Evolutionary conservation across 2,329 filamentous ascomycete species (phyloP).

Genomic region (Scytalidium lignicola): DNA sequence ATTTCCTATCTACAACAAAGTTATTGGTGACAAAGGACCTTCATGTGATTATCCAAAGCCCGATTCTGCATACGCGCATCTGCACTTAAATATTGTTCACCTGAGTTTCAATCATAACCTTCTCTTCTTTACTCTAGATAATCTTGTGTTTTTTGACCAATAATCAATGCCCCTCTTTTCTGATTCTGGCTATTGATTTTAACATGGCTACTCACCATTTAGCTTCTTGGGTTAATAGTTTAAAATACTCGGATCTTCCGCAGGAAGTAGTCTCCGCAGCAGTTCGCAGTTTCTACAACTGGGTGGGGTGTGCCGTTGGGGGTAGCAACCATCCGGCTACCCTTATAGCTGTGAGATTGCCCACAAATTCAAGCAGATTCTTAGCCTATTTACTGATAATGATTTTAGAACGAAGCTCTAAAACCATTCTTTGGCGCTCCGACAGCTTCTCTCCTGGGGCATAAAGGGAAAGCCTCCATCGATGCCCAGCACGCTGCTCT

Average conservation of each 20-base stretch:
- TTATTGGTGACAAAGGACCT: too few species aligned
- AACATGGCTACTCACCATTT: constrained; percentile 44
- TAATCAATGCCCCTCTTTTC: too few species aligned
- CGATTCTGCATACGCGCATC: too few species aligned
- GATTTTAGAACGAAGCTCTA: constrained; percentile 18
- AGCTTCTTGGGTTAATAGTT: constrained; percentile 40
- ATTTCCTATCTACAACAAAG: too few species aligned
- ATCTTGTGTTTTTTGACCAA: too few species aligned
- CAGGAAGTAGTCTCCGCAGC: constrained; percentile 37
- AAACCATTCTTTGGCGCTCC: constrained; percentile 27
- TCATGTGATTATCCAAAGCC: too few species aligned
- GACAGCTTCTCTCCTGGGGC: constrained; percentile 28
- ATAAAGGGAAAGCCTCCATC: constrained; percentile 19
- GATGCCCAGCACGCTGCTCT: constrained; percentile 46
- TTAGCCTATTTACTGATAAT: neutral
- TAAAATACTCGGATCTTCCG: constrained; percentile 37
- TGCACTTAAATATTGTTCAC: too few species aligned
- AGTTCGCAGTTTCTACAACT: constrained; percentile 46
- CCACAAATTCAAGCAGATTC: constrained; percentile 16
- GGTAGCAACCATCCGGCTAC: constrained; percentile 31
- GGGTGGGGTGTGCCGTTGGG: constrained; percentile 47
- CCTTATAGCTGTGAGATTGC: constrained; percentile 11
- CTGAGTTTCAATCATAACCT: too few species aligned
- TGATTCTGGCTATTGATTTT: constrained; percentile 21
- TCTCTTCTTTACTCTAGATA: too few species aligned